phyloP scores from a whole-genome alignment of 2,329 filamentous ascomycete species.

The Microsporum canis region DNA sequence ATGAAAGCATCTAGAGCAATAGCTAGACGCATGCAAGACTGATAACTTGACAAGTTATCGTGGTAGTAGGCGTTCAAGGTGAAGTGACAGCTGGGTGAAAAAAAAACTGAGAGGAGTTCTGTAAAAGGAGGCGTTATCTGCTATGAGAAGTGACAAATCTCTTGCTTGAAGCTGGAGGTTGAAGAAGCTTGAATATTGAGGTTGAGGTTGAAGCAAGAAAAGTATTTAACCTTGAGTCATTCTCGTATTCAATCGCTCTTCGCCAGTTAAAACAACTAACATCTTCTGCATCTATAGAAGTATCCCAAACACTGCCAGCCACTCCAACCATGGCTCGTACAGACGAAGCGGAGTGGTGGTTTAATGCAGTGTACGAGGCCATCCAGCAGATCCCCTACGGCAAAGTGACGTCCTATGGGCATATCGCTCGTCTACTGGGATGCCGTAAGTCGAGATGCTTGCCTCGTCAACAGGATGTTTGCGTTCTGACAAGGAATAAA shows the following conservation, averaged over 20 bases:
- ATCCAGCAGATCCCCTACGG: conserved; percentile 76
- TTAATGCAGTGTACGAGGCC: conserved; percentile 62
- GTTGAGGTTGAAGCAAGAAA: neutral
- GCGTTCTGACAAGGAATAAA: neutral
- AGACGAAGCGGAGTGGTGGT: conserved; percentile 40
- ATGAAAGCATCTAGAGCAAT: neutral
- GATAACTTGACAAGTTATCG: neutral
- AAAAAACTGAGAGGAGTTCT: neutral
- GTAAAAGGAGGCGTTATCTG: too few species aligned
- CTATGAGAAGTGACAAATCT: too few species aligned
- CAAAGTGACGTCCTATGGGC: conserved; percentile 76
- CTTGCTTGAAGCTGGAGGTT: too few species aligned
- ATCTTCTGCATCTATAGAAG: neutral
- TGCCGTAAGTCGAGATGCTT: conserved; percentile 40
- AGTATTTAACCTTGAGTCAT: too few species aligned
- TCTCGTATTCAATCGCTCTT: too few species aligned
- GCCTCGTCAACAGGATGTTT: too few species aligned
- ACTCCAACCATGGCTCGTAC: conserved; percentile 30
- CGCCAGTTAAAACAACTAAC: too few species aligned
- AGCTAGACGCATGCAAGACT: neutral
- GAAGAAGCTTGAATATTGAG: neutral
- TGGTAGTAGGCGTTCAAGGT: neutral
- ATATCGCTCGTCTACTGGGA: conserved; percentile 51
- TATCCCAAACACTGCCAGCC: neutral
- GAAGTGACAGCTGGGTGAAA: neutral